Evolutionary conservation across 202 grass and related monocot species (phyloP).

Genomic region (Saccharum hybrid): DNA sequence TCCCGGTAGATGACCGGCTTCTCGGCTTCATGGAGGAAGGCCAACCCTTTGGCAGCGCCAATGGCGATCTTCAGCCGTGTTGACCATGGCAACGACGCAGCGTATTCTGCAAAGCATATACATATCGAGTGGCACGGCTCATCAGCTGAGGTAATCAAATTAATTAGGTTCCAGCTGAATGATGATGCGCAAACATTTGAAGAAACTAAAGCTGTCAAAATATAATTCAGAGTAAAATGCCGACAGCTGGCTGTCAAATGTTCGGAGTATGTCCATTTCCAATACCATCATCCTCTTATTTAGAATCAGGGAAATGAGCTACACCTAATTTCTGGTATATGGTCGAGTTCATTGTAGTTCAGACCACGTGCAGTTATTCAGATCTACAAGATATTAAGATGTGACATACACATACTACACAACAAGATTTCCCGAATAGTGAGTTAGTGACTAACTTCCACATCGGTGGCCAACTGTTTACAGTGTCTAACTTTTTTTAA

Average conservation of each 20-base stretch:
- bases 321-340: slow-evolving; percentile 4
- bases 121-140: background rate
- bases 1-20: slow-evolving; percentile 78
- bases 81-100: slow-evolving; percentile 61
- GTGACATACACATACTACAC: background rate
- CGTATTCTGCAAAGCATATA: slow-evolving; percentile 39
- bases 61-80: slow-evolving; percentile 75
- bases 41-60: slow-evolving; percentile 67
- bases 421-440: background rate
- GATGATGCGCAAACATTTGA: background rate
- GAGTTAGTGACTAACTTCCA: background rate
- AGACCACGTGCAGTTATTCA: slow-evolving; percentile 6
- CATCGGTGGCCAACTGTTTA: background rate
- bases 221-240: background rate
- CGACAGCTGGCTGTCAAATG: background rate
- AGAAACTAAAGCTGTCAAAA: background rate
- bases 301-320: background rate
- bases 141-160: slow-evolving; percentile 32
- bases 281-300: background rate
- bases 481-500: background rate
- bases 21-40: slow-evolving; percentile 72
- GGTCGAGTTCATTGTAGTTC: background rate
- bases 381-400: background rate
- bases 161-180: background rate
- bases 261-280: slow-evolving; percentile 26